These are phyloP conservation scores for Endocarpon pusillum DNA, from an alignment of 495 filamentous ascomycete genomes.

Conservation along the genomic window DNA sequence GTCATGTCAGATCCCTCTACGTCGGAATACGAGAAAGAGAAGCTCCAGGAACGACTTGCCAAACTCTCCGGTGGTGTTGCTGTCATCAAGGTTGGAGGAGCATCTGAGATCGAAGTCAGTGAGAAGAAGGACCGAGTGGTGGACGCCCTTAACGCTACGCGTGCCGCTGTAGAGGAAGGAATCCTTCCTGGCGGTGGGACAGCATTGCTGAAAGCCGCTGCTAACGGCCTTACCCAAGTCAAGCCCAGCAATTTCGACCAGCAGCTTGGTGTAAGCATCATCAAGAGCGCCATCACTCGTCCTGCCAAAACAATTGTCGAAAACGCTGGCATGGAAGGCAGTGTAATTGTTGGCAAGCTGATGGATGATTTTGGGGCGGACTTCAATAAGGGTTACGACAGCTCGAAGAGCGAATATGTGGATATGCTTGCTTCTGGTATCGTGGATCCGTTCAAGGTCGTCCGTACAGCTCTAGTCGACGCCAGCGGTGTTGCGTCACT, in stretches of 20 bases:
- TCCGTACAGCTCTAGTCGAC: constrained; percentile 85
- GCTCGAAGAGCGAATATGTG: constrained; percentile 88
- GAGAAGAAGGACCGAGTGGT: constrained; percentile 99
- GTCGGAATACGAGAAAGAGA: constrained; percentile 99
- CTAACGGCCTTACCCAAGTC: constrained; percentile 64
- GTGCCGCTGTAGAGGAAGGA: constrained; percentile 95
- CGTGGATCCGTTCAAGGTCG: constrained; percentile 97
- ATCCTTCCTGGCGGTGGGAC: constrained; percentile 97
- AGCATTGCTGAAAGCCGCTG: constrained; percentile 89
- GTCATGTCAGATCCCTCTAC: constrained; percentile 87
- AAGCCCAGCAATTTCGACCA: constrained; percentile 95
- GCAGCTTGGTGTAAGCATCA: constrained; percentile 91
- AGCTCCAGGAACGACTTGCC: constrained; percentile 96
- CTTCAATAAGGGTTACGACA: constrained; percentile 98
- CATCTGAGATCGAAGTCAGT: constrained; percentile 93
- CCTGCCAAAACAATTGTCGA: constrained; percentile 91
- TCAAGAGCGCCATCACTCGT: constrained; percentile 92
- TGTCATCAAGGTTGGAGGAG: constrained; percentile 96
- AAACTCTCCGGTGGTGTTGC: constrained; percentile 98
- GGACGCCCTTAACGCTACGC: constrained; percentile 94
- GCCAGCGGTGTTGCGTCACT: constrained; percentile 92
- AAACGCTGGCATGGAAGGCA: constrained; percentile 92
- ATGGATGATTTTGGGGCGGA: constrained; percentile 81
- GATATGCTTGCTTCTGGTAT: constrained; percentile 97
- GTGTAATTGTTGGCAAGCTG: constrained; percentile 93